Conservation (phyloP, 768 basidiomycete species). For the Trametes cingulata region DNA sequence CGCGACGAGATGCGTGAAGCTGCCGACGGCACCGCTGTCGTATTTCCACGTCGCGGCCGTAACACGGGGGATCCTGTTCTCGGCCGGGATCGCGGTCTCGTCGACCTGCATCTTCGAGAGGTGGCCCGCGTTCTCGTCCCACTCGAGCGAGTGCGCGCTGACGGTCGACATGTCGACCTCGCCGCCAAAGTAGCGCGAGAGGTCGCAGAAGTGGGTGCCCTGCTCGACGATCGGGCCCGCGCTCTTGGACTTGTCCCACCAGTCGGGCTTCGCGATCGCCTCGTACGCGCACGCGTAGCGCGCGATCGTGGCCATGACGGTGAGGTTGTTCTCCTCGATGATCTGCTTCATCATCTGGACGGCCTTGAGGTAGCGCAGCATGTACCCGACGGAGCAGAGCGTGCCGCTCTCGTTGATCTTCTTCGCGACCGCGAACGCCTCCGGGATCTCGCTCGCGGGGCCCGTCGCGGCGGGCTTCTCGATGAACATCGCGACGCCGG, state of each 20-base stretch:
- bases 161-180: conserved; percentile 86
- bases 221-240: conserved; percentile 86
- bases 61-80: conserved; percentile 91
- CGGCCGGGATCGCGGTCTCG: conserved; percentile 79
- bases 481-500: conserved; percentile 84
- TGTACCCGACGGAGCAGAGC: conserved; percentile 92
- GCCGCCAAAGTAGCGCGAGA: conserved; percentile 96
- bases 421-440: conserved; percentile 72
- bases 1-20: conserved; percentile 85
- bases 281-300: conserved; percentile 92
- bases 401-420: conserved; percentile 67
- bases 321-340: conserved; percentile 89
- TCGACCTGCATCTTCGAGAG: conserved; percentile 82
- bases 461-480: conserved; percentile 94
- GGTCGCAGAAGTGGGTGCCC: conserved; percentile 96
- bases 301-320: conserved; percentile 94
- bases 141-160: conserved; percentile 86
- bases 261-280: conserved; percentile 76
- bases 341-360: conserved; percentile 97
- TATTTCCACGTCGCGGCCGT: conserved; percentile 98
- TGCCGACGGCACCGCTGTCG: conserved; percentile 90
- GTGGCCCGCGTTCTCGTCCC: conserved; percentile 85
- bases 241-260: conserved; percentile 93
- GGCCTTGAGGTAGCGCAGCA: conserved; percentile 91
- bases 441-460: conserved; percentile 61